A percentile compares a stretch with the other conserved stretches of the same genome.
These are phyloP conservation scores for Xylariaceae sp. DNA, from an alignment of 2,329 filamentous ascomycete species.

Conservation along the genomic window DNA sequence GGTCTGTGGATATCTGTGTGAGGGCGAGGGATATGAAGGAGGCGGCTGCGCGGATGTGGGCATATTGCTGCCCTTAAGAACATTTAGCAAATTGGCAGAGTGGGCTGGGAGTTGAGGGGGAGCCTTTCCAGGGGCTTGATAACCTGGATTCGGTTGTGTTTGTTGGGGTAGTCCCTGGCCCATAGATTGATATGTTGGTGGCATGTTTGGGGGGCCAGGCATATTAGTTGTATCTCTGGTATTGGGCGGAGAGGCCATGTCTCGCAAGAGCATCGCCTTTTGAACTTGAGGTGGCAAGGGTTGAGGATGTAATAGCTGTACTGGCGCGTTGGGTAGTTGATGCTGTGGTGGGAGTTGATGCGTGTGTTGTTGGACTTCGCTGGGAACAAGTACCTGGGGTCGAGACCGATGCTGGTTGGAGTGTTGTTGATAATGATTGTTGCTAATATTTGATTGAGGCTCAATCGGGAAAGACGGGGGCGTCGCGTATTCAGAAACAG, in stretches of 20 bases:
- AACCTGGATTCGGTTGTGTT: conserved; percentile 16
- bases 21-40: conserved; percentile 10
- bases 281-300: conserved; percentile 55
- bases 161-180: conserved; percentile 14
- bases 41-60: conserved; percentile 13
- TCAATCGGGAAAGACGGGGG: conserved; percentile 49
- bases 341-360: conserved; percentile 17
- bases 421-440: conserved; percentile 12
- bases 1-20: conserved; percentile 4
- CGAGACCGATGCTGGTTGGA: conserved; percentile 21
- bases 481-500: conserved; percentile 42
- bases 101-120: conserved; percentile 25
- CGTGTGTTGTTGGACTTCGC: conserved; percentile 16
- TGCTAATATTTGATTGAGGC: conserved; percentile 17
- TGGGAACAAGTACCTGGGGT: conserved; percentile 24
- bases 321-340: conserved; percentile 30
- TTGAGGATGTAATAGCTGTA: conserved; percentile 43
- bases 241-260: conserved; percentile 34
- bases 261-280: conserved; percentile 45
- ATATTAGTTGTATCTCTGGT: conserved; percentile 18
- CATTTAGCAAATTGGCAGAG: conserved; percentile 35
- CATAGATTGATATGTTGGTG: conserved; percentile 21
- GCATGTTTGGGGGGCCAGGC: conserved; percentile 9
- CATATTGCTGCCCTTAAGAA: conserved; percentile 36
- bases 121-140: conserved; percentile 8